Base-by-base conservation (phyloP, 805 yeast species). In the Ogataea henricii region DNA sequence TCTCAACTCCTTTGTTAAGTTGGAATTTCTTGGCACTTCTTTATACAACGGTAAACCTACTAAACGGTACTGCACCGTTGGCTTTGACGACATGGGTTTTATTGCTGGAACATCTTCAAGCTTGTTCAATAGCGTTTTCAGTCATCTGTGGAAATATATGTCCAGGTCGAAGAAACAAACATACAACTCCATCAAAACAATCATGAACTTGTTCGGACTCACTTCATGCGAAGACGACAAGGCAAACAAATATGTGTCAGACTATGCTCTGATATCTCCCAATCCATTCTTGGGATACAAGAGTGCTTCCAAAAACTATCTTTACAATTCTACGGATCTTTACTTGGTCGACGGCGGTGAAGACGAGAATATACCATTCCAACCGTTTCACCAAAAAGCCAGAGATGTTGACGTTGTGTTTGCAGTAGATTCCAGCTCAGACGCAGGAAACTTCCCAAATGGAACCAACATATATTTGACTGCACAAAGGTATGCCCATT, bases 61-160 rank as follows among this genome's bases (percentile, higher is more conserved):
- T 51, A 62, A 10, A 59, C 58, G 32, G 0, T 47, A 27, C 2
- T 83, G 89, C 56, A 65, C 72, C 18, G 62, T 69, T 1, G 83
- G 81, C 3, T 81, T 73, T 55, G 88, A 83, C 54, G 79, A 81
- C 54, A 68, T 77, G 32, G 83, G 83, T 0, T 82, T 81, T 53
- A 69, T 83, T 4, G 74, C 82, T 0, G 88, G 81, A 0, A 79
- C 87, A 0, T 81, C 87, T 0, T 82, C 88, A 0, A 79, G 86
- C 0, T 62, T 83, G 21, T 83, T 83, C 67, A 83, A 79, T 55
- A 75, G 70, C 53, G 75, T 80, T 0, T 69, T 82, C 45, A 60
- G 77, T 8, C 77, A 74, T 51, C 60, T 81, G 7, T 77, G 80
- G 72, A 65, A 72, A 42, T 40, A 64, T 30, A 60, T 65, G 29